A percentile compares a stretch with the other conserved stretches of the same genome.
These are phyloP conservation scores for Dendrobium catenatum DNA, from an alignment of 106 monocot genomes.

Conservation along the genomic window DNA sequence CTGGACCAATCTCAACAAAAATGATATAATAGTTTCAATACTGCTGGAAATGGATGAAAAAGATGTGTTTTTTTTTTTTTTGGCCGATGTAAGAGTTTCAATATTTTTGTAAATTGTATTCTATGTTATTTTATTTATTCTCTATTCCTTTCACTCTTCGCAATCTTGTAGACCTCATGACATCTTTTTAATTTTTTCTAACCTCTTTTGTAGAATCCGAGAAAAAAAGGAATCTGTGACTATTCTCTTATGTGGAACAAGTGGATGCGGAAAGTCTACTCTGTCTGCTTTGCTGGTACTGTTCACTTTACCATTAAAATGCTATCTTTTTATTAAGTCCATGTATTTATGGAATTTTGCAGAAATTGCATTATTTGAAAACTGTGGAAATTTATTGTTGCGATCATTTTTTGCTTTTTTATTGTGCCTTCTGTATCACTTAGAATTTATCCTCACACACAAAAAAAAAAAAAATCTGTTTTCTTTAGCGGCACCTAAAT, in stretches of 20 bases:
- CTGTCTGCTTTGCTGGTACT: conserved; percentile 82
- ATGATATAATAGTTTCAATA: too few relatives aligned
- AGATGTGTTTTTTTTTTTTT: too few relatives aligned
- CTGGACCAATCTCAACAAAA: too few relatives aligned
- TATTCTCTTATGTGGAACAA: conserved; percentile 79
- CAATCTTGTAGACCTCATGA: too few relatives aligned
- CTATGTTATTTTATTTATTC: neutral
- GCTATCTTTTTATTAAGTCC: neutral
- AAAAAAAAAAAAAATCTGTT: neutral
- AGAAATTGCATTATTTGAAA: neutral
- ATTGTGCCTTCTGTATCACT: neutral
- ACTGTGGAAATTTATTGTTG: neutral
- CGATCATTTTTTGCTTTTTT: neutral
- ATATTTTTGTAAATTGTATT: neutral
- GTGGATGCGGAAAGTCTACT: conserved; percentile 95
- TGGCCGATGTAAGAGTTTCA: too few relatives aligned
- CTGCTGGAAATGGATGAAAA: too few relatives aligned
- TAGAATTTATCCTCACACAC: neutral
- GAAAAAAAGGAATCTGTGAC: conserved; percentile 87
- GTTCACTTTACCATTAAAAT: neutral
- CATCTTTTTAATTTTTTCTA: neutral
- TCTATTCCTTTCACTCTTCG: neutral
- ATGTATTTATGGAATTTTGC: neutral
- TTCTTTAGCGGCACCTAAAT: neutral
- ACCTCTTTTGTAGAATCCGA: conserved; percentile 46